A percentile compares a stretch with the other conserved stretches of the same genome.
These are phyloP conservation scores for Ananas comosus DNA, from an alignment of 176 grass and related monocot genomes.

Conservation along the genomic window DNA sequence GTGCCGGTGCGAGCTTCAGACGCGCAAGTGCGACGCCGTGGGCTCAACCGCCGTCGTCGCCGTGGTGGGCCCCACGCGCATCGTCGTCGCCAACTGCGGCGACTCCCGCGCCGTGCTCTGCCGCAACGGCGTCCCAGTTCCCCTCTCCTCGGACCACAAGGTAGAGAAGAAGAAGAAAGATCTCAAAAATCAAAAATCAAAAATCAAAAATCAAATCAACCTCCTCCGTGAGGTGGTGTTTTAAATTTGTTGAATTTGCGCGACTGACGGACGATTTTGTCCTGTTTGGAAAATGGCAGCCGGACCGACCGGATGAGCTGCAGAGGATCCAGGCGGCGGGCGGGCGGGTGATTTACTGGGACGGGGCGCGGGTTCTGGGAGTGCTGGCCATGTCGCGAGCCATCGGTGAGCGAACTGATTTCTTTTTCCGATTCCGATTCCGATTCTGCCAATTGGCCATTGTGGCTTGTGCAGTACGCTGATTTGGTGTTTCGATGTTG, in stretches of 20 bases:
- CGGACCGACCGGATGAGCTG: conserved; percentile 71
- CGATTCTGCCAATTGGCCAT: not conserved
- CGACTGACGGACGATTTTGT: not conserved
- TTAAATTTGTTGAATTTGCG: too few species aligned
- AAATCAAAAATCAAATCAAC: too few species aligned
- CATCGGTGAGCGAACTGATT: conserved; percentile 28
- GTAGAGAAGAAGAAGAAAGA: conserved; percentile 8
- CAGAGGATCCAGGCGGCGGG: conserved; percentile 65
- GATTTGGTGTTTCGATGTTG: conserved; percentile 3
- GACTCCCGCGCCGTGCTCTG: conserved; percentile 80
- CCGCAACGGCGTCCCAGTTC: conserved; percentile 46
- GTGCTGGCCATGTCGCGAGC: conserved; percentile 92
- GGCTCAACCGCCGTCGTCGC: conserved; percentile 87
- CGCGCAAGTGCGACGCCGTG: conserved; percentile 69
- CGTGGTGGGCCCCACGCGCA: conserved; percentile 38
- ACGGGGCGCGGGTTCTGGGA: conserved; percentile 74
- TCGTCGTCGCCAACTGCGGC: conserved; percentile 77
- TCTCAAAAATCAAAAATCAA: too few species aligned
- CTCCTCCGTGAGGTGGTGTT: too few species aligned
- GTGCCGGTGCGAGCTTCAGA: conserved; percentile 68
- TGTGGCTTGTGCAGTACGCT: not conserved
- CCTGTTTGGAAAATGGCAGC: conserved; percentile 28
- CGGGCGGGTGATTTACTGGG: conserved; percentile 85
- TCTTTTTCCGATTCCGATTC: not conserved
- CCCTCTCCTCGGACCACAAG: conserved; percentile 85